Base-by-base conservation (phyloP, 1,284 basidiomycete species). In the Meira nashicola region DNA sequence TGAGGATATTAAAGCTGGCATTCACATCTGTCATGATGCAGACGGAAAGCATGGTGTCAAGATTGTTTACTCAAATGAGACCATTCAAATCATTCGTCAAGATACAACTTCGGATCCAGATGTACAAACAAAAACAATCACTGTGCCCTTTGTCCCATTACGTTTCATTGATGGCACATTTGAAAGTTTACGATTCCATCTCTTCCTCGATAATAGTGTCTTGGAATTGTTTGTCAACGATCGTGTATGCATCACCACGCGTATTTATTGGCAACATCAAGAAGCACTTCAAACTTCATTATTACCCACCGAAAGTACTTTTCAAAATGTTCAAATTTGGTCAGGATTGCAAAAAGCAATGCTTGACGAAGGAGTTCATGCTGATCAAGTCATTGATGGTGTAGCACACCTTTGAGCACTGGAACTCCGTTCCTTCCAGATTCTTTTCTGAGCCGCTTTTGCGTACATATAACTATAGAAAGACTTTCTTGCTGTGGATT, bases 201-300 rank as follows among this genome's bases (percentile, higher is more conserved):
- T 71, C 46, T 70, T 70, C 39, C 19, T 69, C 46, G 70, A 71
- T 59, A 70, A 70, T 53, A 64, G 62, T 11, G 70, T 71, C n/a
- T 58, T 71, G 23, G 67, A 71, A 47, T 57, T 71, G 40, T 71
- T 68, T 49, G 65, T 65, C 25, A 62, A 71, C 44, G 70, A 67
- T 51, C 55, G 65, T 10, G 39, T 65, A 0, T 67, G 60, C 0
- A 55, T 70, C 12, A 65, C 64, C 19, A 68, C 67, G 3, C 61
- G 70, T 10, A 59, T 71, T 49, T 71, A 71, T 39, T 62, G 67
- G 7, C 67, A 71, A 39, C 41, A 58, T 0, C 11, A 49, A 19
- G 63, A 63, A 9, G 49, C 23, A 23, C 15, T 8, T 7, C 50
- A 55, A 10, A 39, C 67, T n/a, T 63, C 65, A 1, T 33, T 67